These are phyloP conservation scores for Phlegmacium glaucopus DNA, from an alignment of 768 basidiomycete genomes.

Conservation along the genomic window DNA sequence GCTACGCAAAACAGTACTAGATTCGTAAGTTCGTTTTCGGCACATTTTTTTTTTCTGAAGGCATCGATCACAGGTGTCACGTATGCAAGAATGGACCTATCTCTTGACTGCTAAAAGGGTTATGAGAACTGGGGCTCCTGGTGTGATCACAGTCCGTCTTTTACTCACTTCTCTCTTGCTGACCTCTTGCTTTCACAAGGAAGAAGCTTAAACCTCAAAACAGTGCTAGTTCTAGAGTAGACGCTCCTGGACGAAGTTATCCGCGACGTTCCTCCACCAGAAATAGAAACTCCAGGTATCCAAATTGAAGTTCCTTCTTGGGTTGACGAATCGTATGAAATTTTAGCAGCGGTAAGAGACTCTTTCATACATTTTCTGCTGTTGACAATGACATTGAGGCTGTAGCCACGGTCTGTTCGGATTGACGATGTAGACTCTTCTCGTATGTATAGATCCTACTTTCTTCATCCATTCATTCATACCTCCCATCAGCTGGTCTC, in stretches of 20 bases:
- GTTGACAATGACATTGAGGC: constrained; percentile 75
- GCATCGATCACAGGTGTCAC: constrained; percentile 60
- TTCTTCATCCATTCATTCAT: neutral
- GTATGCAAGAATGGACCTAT: constrained; percentile 57
- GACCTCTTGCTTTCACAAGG: constrained; percentile 30
- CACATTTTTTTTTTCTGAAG: neutral
- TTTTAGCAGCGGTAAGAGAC: constrained; percentile 43
- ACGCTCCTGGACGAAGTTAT: constrained; percentile 37
- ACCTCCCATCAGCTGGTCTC: constrained; percentile 61
- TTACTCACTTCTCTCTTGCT: neutral
- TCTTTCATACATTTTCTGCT: no score
- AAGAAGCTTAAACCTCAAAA: constrained; percentile 75
- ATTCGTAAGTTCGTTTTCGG: constrained; percentile 48
- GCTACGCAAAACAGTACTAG: constrained; percentile 66
- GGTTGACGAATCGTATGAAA: constrained; percentile 69
- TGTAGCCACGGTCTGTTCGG: constrained; percentile 79
- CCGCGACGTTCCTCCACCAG: no score
- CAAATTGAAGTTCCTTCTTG: no score
- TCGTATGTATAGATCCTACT: constrained; percentile 40
- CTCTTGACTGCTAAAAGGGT: constrained; percentile 74
- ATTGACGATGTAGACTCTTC: constrained; percentile 90
- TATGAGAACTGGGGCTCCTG: constrained; percentile 79
- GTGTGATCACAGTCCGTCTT: constrained; percentile 37
- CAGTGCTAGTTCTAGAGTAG: constrained; percentile 43
- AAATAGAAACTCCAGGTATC: no score